A percentile compares a stretch with the other conserved stretches of the same genome.
Evolutionary conservation across 345 rosid species (phyloP).

Genomic region (Rhodomyrtus tomentosa): DNA sequence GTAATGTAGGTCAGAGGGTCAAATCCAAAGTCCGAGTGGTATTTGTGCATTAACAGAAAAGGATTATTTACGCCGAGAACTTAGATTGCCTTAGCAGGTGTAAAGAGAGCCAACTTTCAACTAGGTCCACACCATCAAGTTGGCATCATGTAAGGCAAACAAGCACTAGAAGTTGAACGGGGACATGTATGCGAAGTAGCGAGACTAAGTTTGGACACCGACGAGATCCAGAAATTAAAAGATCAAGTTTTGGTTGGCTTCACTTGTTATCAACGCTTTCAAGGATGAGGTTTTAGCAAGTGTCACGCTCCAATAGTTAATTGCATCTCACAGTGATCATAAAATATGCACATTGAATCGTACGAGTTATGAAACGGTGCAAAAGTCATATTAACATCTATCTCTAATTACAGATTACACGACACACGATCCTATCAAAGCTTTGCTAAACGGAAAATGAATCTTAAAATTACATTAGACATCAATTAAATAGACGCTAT

Average conservation of each 20-base stretch:
- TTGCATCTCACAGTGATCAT: background rate
- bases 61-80: background rate
- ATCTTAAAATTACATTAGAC: background rate
- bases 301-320: background rate
- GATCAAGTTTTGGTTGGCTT: background rate
- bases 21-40: rapidly evolving
- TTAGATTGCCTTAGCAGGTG: background rate
- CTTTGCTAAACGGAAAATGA: background rate
- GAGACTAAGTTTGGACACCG: background rate
- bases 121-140: background rate
- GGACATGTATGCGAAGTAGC: rapidly evolving
- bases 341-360: background rate
- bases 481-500: background rate
- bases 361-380: background rate
- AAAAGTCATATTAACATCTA: background rate
- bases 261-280: background rate
- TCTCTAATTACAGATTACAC: background rate
- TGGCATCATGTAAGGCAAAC: background rate
- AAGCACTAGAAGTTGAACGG: background rate
- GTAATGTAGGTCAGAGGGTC: background rate
- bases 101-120: background rate
- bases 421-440: background rate
- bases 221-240: background rate
- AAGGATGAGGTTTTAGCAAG: rapidly evolving
- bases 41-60: background rate